Evolutionary conservation across 805 yeast species (phyloP), one percentile per base, ranked within the genome.

Genomic region (Candida germanica): DNA sequence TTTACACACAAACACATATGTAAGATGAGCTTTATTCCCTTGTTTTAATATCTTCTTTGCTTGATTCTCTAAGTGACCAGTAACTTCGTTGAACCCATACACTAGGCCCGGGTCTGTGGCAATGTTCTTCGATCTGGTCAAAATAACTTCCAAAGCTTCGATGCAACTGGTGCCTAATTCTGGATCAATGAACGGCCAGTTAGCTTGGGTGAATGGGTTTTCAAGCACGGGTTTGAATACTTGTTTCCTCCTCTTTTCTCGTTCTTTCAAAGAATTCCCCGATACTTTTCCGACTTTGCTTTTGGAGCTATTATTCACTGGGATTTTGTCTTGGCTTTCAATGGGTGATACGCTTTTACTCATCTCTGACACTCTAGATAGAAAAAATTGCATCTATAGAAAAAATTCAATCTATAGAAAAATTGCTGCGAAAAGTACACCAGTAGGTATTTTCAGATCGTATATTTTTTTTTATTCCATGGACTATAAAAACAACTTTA

Each of bases 221-320:
- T 79, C 80, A 14, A 82, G 59, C 2, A 82, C 59, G 0, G 88
- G 86, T 53, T 76, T 80, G 56, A 76, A 77, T 6, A 80, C 77
- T 43, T 77, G 80, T 42, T 71, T 66, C 35, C 74, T 61, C 50
- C 68, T 71, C 43, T 62, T 60, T 33, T 79, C 83, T 2, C 68
- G 40, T 15, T 68, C 71, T 43, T 72, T 77, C 10, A 79, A 36
- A 0, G 82, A 75, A 12, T 26, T 40, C 30, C 43, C 32, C 31
- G 33, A 39, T 6, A 31, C 49, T 27, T 34, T 38, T 23, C 6
- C 31, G n/a, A 31, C 39, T 29, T 37, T 33, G 17, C 13, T 28
- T 21, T 6, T 9, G 15, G 5, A 16, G 8, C 18, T n/a, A 16
- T 26, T 26, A 7, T 16, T 5, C 7, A 8, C 27, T 25, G 27